phyloP scores from a whole-genome alignment of 208 protist species.

The Acanthamoeba royreba region DNA sequence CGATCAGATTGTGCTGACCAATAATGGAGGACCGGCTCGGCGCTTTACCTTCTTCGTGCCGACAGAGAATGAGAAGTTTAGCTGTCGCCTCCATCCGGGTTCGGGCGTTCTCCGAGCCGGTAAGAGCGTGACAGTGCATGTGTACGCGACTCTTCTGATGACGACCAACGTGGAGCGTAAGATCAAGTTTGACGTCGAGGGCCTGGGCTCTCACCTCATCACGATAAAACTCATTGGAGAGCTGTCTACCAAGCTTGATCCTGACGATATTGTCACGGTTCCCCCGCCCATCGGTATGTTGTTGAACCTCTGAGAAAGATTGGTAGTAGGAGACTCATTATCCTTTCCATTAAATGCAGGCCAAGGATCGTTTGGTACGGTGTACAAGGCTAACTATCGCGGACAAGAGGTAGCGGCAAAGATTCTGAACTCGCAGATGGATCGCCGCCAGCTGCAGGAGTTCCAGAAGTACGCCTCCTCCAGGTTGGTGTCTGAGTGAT shows the following conservation, averaged over 20 bases:
- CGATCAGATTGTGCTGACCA: conserved; percentile 36
- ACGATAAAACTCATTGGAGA: background rate
- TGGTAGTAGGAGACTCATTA: too few relatives aligned
- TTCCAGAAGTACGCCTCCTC: background rate
- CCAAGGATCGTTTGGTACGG: background rate
- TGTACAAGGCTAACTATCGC: background rate
- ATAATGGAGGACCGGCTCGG: background rate
- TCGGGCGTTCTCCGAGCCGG: background rate
- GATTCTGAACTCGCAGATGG: background rate
- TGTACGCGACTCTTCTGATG: conserved; percentile 24
- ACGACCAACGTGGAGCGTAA: conserved; percentile 21
- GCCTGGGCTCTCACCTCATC: conserved; percentile 1
- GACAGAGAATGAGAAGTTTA: conserved; percentile 36
- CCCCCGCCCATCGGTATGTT: background rate
- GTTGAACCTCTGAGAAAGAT: too few relatives aligned
- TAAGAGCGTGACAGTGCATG: background rate
- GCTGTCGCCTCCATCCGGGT: background rate
- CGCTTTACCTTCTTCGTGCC: conserved; percentile 45
- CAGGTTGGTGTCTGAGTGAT: background rate
- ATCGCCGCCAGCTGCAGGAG: background rate
- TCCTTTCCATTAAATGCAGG: background rate
- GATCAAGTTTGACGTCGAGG: conserved; percentile 44
- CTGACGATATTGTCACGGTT: background rate
- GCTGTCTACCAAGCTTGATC: conserved; percentile 30
- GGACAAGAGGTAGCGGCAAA: background rate